Evolutionary conservation across 345 rosid species (phyloP).

Genomic region (Leavenworthia alabamica): DNA sequence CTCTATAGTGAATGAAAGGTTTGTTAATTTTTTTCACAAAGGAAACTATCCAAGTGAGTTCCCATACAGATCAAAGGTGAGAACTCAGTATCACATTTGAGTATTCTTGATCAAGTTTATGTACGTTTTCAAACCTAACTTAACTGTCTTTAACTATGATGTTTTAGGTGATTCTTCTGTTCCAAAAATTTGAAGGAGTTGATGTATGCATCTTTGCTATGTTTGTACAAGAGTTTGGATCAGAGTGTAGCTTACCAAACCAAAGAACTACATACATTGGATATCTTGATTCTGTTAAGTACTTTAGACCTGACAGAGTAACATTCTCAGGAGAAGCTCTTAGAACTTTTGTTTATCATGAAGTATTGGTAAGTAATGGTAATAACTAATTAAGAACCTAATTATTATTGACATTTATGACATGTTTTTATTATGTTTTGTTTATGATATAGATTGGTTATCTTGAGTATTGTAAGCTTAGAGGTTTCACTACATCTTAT

Average conservation of each 20-base stretch:
- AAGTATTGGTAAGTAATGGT: constrained; percentile 85
- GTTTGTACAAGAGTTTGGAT: constrained; percentile 90
- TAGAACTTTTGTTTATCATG: constrained; percentile 87
- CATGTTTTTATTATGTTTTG: not conserved
- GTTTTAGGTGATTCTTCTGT: constrained; percentile 73
- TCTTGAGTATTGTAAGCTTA: constrained; percentile 82
- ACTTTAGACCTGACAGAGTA: constrained; percentile 76
- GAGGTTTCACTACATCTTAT: constrained; percentile 80
- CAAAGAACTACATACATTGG: constrained; percentile 80
- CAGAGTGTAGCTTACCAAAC: constrained; percentile 73
- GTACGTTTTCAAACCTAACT: not conserved
- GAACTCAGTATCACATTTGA: not conserved
- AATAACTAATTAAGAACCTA: too few species aligned
- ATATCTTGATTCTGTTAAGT: constrained; percentile 87
- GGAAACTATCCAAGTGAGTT: constrained; percentile 44
- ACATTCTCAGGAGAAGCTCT: constrained; percentile 67
- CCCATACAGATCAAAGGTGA: constrained; percentile 57
- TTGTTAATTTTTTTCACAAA: constrained; percentile 30
- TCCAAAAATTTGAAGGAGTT: constrained; percentile 88
- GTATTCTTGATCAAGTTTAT: not conserved
- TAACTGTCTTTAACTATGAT: not conserved
- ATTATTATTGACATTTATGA: not conserved
- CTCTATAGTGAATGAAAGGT: constrained; percentile 37
- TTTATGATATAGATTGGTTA: constrained; percentile 65
- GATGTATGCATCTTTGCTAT: constrained; percentile 80